Base-by-base conservation (phyloP, 2,329 filamentous ascomycete species). In the Calonectria ilicicola region DNA sequence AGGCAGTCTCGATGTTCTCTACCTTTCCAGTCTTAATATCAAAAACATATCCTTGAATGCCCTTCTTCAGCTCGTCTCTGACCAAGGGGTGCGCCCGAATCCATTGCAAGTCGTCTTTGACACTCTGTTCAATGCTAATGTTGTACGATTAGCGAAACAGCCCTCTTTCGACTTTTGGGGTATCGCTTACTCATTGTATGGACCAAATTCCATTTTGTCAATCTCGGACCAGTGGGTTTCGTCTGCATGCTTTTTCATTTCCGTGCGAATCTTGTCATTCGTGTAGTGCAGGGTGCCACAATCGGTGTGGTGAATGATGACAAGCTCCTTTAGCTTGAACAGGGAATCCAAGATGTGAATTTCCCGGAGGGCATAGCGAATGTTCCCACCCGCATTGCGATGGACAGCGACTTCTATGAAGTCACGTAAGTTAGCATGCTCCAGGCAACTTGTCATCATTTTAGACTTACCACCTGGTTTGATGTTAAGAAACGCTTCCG, bases 11-110 rank as follows among this genome's bases (percentile, higher is more conserved):
- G 7, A 72, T 60, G 26, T 44, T 63, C 42, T 65, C 51, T 46
- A 72, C 35, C 40, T 42, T 23, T 42, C 70, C 70, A 27, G 70
- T 69, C 60, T 69, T 72, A 51, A 72, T 69, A 23, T 72, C 70
- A 46, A 72, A 66, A 6, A 72, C 32, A 32, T 63, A 72, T 3
- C 70, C 70, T 21, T 69, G 60, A 42, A 14, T 23, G 15, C 65
- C 65, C 27, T 60, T 40, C 66, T 69, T 72, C 58, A 72, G 21
- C 38, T 69, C 60, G n/a, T 72, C 65, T 21, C 70, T 69, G 23
- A 72, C 44, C 29, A 69, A 42, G 2, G 70, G 70, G 26, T 38
- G 65, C 3, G 66, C 47, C 7, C 26, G 70, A 46, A 65, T 53
- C 70, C 70, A 72, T 44, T 69, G 49, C 15, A 72, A 40, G 26